Evolutionary conservation across 331 rosid genomes (phyloP).

Genomic region (Malus hybrid): DNA sequence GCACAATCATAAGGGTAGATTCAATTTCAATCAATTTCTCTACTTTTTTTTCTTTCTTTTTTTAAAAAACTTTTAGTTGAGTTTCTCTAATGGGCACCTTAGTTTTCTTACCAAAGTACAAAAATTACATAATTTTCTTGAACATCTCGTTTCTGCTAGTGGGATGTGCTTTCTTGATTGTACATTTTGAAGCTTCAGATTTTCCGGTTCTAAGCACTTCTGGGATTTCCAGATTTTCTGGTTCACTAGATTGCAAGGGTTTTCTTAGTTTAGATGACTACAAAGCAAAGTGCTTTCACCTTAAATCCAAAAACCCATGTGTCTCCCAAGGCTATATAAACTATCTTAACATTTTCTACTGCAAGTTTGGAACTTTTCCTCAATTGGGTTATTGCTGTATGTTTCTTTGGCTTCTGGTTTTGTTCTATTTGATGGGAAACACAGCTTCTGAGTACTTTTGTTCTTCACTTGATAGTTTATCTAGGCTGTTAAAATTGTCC

Average conservation of each 20-base stretch:
- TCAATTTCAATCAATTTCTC: too few relatives aligned
- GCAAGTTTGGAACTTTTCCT: constrained; percentile 54
- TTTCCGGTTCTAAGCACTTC: constrained; percentile 2
- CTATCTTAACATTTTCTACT: constrained; percentile 78
- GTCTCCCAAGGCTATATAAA: constrained; percentile 66
- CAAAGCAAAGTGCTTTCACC: constrained; percentile 52
- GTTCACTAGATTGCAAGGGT: constrained; percentile 22
- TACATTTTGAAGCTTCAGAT: constrained; percentile 29
- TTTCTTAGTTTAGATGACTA: constrained; percentile 31
- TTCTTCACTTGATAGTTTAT: constrained; percentile 56
- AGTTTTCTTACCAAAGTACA: constrained; percentile 20
- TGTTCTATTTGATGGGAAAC: constrained; percentile 75
- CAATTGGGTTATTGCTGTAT: constrained; percentile 48
- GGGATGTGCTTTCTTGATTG: constrained; percentile 19
- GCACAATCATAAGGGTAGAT: too few relatives aligned
- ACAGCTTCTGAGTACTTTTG: constrained; percentile 89
- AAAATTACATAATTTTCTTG: constrained; percentile 30
- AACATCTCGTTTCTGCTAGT: constrained; percentile 38
- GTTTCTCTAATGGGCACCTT: constrained; percentile 20
- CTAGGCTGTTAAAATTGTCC: constrained; percentile 50
- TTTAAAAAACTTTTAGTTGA: background rate
- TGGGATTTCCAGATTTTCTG: constrained; percentile 15
- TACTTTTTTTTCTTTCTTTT: background rate
- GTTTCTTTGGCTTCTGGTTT: constrained; percentile 68
- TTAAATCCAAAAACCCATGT: constrained; percentile 53